These are phyloP conservation scores for Psidium friedrichsthalianum DNA, from an alignment of 345 rosid species.

Conservation along the genomic window DNA sequence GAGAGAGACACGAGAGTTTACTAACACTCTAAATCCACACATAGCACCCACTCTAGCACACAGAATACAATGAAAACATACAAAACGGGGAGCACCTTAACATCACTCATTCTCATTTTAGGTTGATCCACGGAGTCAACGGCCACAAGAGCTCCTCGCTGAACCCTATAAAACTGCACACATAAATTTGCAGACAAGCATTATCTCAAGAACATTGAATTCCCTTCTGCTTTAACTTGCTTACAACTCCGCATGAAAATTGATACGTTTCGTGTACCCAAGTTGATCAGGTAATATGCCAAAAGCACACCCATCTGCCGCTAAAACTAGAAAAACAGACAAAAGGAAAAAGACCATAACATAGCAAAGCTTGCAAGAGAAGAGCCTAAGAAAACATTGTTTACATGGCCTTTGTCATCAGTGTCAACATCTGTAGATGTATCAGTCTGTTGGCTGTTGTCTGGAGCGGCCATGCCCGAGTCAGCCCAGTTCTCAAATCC, in stretches of 20 bases:
- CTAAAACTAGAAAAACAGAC: background rate
- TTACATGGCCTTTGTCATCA: slow-evolving; percentile 77
- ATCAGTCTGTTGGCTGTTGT: slow-evolving; percentile 87
- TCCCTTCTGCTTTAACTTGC: background rate
- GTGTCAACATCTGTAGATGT: slow-evolving; percentile 86
- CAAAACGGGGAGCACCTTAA: slow-evolving; percentile 31
- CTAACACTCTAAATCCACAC: background rate
- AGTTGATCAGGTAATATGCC: background rate
- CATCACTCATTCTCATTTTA: slow-evolving; percentile 47
- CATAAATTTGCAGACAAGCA: background rate
- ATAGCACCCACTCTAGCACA: background rate
- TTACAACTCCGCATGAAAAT: background rate
- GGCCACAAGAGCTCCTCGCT: slow-evolving; percentile 28
- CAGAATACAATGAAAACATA: background rate
- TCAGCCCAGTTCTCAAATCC: slow-evolving; percentile 77
- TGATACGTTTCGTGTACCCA: background rate
- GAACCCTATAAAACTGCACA: slow-evolving; percentile 31
- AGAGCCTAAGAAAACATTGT: background rate
- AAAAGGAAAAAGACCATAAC: background rate
- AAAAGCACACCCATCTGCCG: background rate
- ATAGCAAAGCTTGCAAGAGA: background rate
- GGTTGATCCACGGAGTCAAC: slow-evolving; percentile 54
- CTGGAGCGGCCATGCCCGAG: slow-evolving; percentile 50
- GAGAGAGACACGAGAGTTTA: background rate
- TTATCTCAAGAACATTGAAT: background rate